phyloP scores from a whole-genome alignment of 2,329 filamentous ascomycete genomes.

The Kalaharituber pfeilii region DNA sequence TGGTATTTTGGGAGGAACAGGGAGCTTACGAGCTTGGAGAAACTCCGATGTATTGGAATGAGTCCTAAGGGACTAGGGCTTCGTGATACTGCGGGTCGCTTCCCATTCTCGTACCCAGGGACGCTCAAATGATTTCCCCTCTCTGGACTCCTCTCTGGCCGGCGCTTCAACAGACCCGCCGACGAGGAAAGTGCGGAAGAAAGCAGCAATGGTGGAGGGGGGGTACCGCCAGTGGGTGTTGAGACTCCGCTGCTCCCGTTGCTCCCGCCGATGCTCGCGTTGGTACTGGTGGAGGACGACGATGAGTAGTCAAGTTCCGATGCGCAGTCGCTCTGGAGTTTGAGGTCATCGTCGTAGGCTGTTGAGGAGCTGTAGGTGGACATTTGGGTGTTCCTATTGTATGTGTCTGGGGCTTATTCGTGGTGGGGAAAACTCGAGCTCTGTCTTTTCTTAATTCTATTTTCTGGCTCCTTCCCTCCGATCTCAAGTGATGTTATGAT shows the following conservation, averaged over 20 bases:
- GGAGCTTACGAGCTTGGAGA: background rate
- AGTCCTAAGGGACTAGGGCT: slow-evolving; percentile 84
- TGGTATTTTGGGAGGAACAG: background rate
- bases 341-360: too few species aligned
- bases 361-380: too few species aligned
- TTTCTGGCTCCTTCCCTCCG: too few species aligned
- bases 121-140: background rate
- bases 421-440: too few species aligned
- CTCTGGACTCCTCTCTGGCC: background rate
- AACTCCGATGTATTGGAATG: slow-evolving; percentile 68
- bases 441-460: too few species aligned
- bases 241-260: background rate
- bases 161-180: too few species aligned
- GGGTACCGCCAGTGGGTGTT: background rate
- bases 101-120: slow-evolving; percentile 29
- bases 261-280: background rate
- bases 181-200: too few species aligned
- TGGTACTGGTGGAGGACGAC: background rate
- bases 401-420: too few species aligned
- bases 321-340: background rate
- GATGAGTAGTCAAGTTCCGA: background rate
- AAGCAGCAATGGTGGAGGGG: background rate
- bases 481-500: too few species aligned
- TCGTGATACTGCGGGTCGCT: slow-evolving; percentile 75
- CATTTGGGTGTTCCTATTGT: too few species aligned